Conservation (phyloP, 371 early-diverging fungal species). For the Ordospora colligata region DNA sequence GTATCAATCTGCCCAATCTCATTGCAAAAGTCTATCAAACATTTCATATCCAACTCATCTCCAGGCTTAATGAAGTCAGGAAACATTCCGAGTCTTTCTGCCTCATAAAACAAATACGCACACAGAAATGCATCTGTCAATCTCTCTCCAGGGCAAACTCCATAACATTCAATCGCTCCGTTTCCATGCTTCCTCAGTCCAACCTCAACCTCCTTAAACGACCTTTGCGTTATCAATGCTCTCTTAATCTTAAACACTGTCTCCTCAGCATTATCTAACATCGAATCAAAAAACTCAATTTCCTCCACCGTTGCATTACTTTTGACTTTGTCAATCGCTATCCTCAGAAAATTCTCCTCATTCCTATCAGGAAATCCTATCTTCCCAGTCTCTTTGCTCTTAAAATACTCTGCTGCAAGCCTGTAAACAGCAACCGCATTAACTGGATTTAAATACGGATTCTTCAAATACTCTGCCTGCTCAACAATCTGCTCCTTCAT, state of each 20-base stretch:
- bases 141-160: slow-evolving; percentile 90
- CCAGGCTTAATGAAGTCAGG: slow-evolving; percentile 91
- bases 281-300: slow-evolving; percentile 84
- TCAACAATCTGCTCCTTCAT: slow-evolving; percentile 94
- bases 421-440: slow-evolving; percentile 67
- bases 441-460: slow-evolving; percentile 65
- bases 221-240: slow-evolving; percentile 81
- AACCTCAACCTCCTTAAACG: slow-evolving; percentile 95
- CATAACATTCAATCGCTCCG: slow-evolving; percentile 83
- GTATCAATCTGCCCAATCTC: slow-evolving; percentile 89
- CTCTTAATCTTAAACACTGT: slow-evolving; percentile 84
- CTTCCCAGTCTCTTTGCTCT: slow-evolving; percentile 83
- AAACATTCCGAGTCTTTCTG: slow-evolving; percentile 74
- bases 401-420: slow-evolving; percentile 85
- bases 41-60: slow-evolving; percentile 86
- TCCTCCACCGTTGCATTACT: slow-evolving; percentile 90
- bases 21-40: slow-evolving; percentile 92
- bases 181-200: slow-evolving; percentile 91
- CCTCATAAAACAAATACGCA: slow-evolving; percentile 95
- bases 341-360: slow-evolving; percentile 82
- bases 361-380: slow-evolving; percentile 98
- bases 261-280: slow-evolving; percentile 88
- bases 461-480: slow-evolving; percentile 79
- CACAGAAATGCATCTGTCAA: slow-evolving; percentile 94
- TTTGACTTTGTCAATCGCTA: slow-evolving; percentile 83